Evolutionary conservation across 2,329 filamentous ascomycete species (phyloP), one percentile per base, ranked within the genome.

Genomic region (Aspergillus ibericus): DNA sequence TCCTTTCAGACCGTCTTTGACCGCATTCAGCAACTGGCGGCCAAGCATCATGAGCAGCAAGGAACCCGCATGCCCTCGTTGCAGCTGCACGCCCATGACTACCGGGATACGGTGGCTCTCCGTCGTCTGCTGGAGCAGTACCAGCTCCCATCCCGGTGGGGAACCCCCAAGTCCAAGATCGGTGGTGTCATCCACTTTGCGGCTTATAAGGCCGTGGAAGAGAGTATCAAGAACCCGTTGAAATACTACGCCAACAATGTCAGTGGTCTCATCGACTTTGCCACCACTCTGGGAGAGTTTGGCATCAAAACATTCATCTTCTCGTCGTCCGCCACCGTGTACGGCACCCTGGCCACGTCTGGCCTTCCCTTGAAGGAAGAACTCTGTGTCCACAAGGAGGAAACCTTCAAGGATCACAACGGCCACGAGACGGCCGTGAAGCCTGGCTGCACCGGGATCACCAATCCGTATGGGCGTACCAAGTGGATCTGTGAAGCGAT

Each of bases 401-500:
- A 83, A 61, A 70, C 70, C 3, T 79, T 78, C 56, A 66, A 73
- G 40, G 76, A 81, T 48, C 70, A 78, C 35, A 64, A 78, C 13
- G 82, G 81, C 5, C 53, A 73, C 2, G 73, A 80, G 52, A 75
- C 73, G 29, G 70, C 71, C 10, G 73, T 78, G 29, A 69, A 79
- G 38, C 77, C 81, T 12, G 83, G 83, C 12, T 82, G 79, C 32
- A 77, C 80, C 15, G 84, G 85, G 9, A 79, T 88, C 59, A 87
- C 85, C 13, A 87, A 84, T 65, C 86, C 86, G 1, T 89, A 89
- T 66, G 86, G 85, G 16, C 80, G 86, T 53, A 85, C 85, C 2
- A 89, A 89, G 71, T 88, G 85, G 78, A 86, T 89, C 74, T 85
- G 84, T 59, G 87, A 88, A 68, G 85, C 85, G 8, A 88, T 89